Evolutionary conservation across 2,329 filamentous ascomycete species (phyloP).

Genomic region (Neonectria neomacrospora): DNA sequence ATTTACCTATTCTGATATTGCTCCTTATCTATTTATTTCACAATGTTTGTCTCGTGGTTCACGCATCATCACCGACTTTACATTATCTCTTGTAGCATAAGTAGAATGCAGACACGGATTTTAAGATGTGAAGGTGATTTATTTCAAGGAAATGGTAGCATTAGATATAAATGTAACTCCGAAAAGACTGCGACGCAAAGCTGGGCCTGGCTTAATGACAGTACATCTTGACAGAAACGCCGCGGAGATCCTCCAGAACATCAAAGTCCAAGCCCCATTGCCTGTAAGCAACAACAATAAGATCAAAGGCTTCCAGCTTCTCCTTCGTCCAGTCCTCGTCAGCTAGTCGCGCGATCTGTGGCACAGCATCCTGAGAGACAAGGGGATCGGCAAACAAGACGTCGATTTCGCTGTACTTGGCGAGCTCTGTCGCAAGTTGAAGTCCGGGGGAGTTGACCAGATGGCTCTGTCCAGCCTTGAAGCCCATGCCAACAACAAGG

Average conservation of each 20-base stretch:
- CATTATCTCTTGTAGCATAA: not conserved
- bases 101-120: not conserved
- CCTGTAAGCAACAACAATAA: conserved; percentile 32
- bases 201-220: not conserved
- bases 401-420: conserved; percentile 26
- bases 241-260: not conserved
- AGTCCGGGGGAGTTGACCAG: conserved; percentile 38
- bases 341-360: conserved; percentile 25
- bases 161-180: not conserved
- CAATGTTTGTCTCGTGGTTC: not conserved
- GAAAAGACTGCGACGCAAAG: not conserved
- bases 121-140: not conserved
- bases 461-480: conserved; percentile 40
- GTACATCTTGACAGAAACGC: not conserved
- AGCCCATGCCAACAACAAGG: conserved; percentile 36
- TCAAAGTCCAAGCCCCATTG: conserved; percentile 35
- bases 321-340: conserved; percentile 33
- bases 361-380: conserved; percentile 31
- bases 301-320: conserved; percentile 33
- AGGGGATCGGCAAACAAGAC: conserved; percentile 36
- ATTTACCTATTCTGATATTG: not conserved
- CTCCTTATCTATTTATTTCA: not conserved
- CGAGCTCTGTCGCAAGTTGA: conserved; percentile 26
- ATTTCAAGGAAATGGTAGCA: not conserved
- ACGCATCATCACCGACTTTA: no score